These are phyloP conservation scores for Juglanconis sp. DNA, from an alignment of 2,329 filamentous ascomycete species.

Conservation along the genomic window DNA sequence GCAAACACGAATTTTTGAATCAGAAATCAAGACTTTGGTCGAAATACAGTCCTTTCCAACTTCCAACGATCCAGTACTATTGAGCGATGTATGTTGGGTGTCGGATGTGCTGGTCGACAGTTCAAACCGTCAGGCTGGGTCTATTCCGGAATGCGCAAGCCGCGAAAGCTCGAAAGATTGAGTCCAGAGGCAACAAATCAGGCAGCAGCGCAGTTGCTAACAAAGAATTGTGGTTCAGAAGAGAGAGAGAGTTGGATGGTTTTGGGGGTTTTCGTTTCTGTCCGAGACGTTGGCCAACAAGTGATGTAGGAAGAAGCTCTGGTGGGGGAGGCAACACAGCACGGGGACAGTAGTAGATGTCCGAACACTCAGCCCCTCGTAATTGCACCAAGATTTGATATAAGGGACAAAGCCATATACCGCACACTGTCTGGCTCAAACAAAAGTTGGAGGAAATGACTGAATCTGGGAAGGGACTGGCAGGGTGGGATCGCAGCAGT, in stretches of 20 bases:
- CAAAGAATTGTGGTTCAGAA: neutral
- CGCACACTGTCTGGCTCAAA: conserved; percentile 20
- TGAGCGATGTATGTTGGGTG: neutral
- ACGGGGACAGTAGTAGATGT: neutral
- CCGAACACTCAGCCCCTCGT: neutral
- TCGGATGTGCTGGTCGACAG: neutral
- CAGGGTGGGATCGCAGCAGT: conserved; percentile 25
- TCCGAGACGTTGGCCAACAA: neutral
- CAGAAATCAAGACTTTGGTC: neutral
- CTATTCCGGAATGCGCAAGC: neutral
- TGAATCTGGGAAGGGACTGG: conserved; percentile 21
- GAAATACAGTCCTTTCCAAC: neutral
- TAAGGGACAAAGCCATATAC: conserved; percentile 6
- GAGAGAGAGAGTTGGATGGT: neutral
- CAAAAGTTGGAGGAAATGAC: conserved; percentile 21
- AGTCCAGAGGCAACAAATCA: neutral
- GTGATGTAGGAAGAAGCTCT: neutral
- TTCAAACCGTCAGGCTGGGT: neutral
- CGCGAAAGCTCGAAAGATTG: neutral
- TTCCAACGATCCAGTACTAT: neutral
- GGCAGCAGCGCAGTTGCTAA: neutral
- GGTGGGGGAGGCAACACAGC: neutral
- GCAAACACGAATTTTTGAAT: conserved; percentile 3
- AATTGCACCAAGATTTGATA: conserved; percentile 9
- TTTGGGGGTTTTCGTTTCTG: neutral